Evolutionary conservation across 306 rosid species (phyloP), one percentile per base, ranked within the genome.

Genomic region (Pterocarpus macrocarpus): DNA sequence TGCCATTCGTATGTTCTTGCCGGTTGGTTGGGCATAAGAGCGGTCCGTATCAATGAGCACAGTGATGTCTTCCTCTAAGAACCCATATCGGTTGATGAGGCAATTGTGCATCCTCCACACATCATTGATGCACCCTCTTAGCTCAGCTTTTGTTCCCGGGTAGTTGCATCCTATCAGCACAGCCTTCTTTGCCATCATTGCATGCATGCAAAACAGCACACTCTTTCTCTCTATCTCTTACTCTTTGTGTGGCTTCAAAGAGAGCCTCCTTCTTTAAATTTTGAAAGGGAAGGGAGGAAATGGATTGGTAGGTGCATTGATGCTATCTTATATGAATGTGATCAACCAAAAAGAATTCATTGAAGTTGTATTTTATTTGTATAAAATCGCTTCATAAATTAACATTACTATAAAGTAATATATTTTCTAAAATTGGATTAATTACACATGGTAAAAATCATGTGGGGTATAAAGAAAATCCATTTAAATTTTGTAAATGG

Each of bases 81-180:
- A 94, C 0, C 93, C 93, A 69, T 67, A 94, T 1, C 81, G 86
- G 0, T 90, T 67, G 43, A 86, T 74, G 71, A 94, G 91, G 39
- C 92, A 86, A 2, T 22, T 63, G 71, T 87, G 43, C 91, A 90
- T 88, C 57, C 88, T 87, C 85, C 69, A 83, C 9, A 92, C 98
- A 79, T 92, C 97, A 72, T 92, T 94, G 62, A 94, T 64, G 80
- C 98, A 94, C 11, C 98, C 98, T 41, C 58, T 86, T 12, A 94
- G 89, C 62, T 87, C 92, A 2, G 94, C 97, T 87, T 92, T 90
- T 1, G 97, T 94, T 47, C 91, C 93, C 2, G 84, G 86, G 56
- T 92, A 92, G 81, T 94, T 94, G 87, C 92, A 87, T 45, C 98
- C 98, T 22, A 94, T 94, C 84, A 94, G 13, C 52, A 91, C 87